A percentile compares a stretch with the other conserved stretches of the same genome.
Evolutionary conservation across 106 monocot genomes (phyloP).

Genomic region (Acorus calamus): DNA sequence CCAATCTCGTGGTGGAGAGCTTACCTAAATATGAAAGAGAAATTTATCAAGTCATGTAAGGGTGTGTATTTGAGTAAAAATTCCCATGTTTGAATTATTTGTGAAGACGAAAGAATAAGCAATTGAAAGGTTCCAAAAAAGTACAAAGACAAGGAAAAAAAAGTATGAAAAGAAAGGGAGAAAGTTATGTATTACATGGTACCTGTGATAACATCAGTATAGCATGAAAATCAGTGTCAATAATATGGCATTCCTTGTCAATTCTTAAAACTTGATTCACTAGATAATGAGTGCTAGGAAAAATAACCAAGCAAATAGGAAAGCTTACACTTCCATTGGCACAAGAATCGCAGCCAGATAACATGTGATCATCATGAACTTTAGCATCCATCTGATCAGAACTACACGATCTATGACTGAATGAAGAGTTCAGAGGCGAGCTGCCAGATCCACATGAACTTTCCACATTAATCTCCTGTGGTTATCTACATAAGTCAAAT

Average conservation of each 20-base stretch:
- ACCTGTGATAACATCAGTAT: too few species aligned
- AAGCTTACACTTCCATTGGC: conserved; percentile 34
- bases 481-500: conserved; percentile 30
- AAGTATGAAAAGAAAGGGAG: not conserved
- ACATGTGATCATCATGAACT: conserved; percentile 7
- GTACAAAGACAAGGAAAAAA: not conserved
- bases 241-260: too few species aligned
- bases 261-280: too few species aligned
- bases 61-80: too few species aligned
- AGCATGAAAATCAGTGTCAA: too few species aligned
- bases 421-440: conserved; percentile 1
- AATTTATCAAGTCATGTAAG: not conserved
- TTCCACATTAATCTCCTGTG: conserved; percentile 31
- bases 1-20: conserved; percentile 28
- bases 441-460: conserved; percentile 7
- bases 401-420: not conserved
- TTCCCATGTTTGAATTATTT: too few species aligned
- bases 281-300: too few species aligned
- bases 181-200: too few species aligned
- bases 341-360: conserved; percentile 9
- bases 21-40: conserved; percentile 20
- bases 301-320: too few species aligned
- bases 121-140: not conserved
- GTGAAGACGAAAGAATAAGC: too few species aligned
- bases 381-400: conserved; percentile 13